Evolutionary conservation across 805 yeast genomes (phyloP).

Genomic region (Yarrowia divulgata): DNA sequence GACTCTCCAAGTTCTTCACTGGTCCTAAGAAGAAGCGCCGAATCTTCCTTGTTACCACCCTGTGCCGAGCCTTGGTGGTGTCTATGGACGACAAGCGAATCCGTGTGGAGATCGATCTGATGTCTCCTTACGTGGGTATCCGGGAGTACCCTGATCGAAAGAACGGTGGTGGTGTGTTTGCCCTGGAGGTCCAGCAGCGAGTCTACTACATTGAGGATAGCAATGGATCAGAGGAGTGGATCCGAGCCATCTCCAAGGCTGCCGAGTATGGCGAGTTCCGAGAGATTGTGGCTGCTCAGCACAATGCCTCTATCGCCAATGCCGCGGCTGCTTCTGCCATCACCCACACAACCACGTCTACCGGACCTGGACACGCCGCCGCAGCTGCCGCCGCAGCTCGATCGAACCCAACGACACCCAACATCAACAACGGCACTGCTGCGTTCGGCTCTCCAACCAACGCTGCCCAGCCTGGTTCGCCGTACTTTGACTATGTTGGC

Average conservation of each 20-base stretch:
- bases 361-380: slow-evolving; percentile 29
- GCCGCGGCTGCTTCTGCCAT: slow-evolving; percentile 37
- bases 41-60: slow-evolving; percentile 50
- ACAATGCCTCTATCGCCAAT: slow-evolving; percentile 32
- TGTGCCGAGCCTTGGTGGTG: slow-evolving; percentile 49
- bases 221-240: slow-evolving; percentile 49
- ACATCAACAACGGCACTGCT: slow-evolving; percentile 10
- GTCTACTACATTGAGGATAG: slow-evolving; percentile 50
- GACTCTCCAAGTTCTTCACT: slow-evolving; percentile 48
- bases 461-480: slow-evolving; percentile 32
- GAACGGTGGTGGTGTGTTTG: slow-evolving; percentile 46
- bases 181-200: slow-evolving; percentile 50
- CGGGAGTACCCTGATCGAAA: slow-evolving; percentile 49
- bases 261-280: slow-evolving; percentile 45
- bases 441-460: slow-evolving; percentile 27
- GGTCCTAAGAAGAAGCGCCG: slow-evolving; percentile 46
- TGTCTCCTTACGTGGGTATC: slow-evolving; percentile 49
- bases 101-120: slow-evolving; percentile 49
- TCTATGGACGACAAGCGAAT: slow-evolving; percentile 48
- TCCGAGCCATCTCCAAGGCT: slow-evolving; percentile 48
- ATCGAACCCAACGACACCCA: slow-evolving; percentile 23
- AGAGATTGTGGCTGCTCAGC: slow-evolving; percentile 38
- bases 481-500: slow-evolving; percentile 34
- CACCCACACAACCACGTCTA: slow-evolving; percentile 14
- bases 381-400: slow-evolving; percentile 28